A percentile compares a stretch with the other conserved stretches of the same genome.
Evolutionary conservation across 1,284 basidiomycete species (phyloP).

Genomic region (Schizophyllum amplum): DNA sequence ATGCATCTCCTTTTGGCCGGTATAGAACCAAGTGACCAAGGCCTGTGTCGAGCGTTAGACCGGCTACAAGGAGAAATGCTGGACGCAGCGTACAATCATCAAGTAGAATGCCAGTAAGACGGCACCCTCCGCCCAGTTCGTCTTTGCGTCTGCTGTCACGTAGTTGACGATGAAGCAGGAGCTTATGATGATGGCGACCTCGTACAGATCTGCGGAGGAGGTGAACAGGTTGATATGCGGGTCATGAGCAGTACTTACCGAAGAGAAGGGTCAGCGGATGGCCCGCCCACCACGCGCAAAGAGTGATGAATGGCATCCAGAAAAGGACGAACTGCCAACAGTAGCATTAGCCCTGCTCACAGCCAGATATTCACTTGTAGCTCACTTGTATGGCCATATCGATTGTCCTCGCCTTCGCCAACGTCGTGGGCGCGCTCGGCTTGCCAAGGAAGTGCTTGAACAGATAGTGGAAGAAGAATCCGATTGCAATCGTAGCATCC

Average conservation of each 20-base stretch:
- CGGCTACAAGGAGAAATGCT: neutral
- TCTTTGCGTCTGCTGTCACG: slow-evolving; percentile 61
- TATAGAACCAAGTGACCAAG: slow-evolving; percentile 45
- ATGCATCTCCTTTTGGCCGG: slow-evolving; percentile 33
- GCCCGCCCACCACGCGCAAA: slow-evolving; percentile 51
- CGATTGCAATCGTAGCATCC: slow-evolving; percentile 34
- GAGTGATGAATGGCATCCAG: slow-evolving; percentile 55
- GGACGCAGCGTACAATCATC: slow-evolving; percentile 35
- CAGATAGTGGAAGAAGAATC: neutral
- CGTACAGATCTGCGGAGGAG: slow-evolving; percentile 44
- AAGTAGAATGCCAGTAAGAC: slow-evolving; percentile 54
- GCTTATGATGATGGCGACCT: slow-evolving; percentile 50
- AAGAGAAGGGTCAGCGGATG: slow-evolving; percentile 49
- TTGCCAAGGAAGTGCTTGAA: neutral
- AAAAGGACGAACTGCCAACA: slow-evolving; percentile 48
- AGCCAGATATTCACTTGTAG: slow-evolving; percentile 25
- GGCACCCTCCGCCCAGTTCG: slow-evolving; percentile 60
- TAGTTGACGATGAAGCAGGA: slow-evolving; percentile 67
- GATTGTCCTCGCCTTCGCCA: slow-evolving; percentile 8
- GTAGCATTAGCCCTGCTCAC: neutral
- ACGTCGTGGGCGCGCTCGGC: neutral
- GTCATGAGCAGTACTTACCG: slow-evolving; percentile 33
- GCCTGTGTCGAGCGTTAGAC: slow-evolving; percentile 19
- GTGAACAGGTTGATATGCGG: slow-evolving; percentile 21
- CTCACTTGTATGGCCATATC: slow-evolving; percentile 3